These are phyloP conservation scores for Aspergillus thermomutatus DNA, from an alignment of 2,329 filamentous ascomycete genomes.

Conservation along the genomic window DNA sequence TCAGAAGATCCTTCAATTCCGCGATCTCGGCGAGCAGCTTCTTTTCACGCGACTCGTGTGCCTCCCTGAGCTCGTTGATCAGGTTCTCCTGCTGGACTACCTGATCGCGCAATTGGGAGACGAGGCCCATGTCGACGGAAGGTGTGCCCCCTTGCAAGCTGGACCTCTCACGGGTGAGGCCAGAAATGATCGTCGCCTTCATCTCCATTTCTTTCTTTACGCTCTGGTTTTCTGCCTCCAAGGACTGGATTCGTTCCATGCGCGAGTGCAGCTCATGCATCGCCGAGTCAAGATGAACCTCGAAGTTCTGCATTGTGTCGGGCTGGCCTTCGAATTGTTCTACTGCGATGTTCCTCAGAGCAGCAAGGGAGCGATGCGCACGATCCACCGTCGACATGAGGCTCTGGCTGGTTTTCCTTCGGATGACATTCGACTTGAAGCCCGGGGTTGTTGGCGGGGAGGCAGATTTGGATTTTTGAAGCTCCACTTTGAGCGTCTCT, in stretches of 20 bases:
- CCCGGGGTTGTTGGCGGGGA: conserved; percentile 49
- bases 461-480: conserved; percentile 71
- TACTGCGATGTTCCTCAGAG: conserved; percentile 79
- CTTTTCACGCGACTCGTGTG: conserved; percentile 69
- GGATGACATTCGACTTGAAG: conserved; percentile 66
- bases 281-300: conserved; percentile 83
- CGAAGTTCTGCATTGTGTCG: conserved; percentile 87
- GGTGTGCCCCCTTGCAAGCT: conserved; percentile 71
- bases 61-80: conserved; percentile 68
- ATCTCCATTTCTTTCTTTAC: conserved; percentile 95
- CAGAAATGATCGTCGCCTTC: conserved; percentile 94
- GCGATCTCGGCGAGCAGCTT: conserved; percentile 71
- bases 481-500: conserved; percentile 83
- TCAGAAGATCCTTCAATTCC: conserved; percentile 58
- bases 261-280: conserved; percentile 87
- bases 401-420: conserved; percentile 89
- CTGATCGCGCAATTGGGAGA: conserved; percentile 82
- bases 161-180: conserved; percentile 85
- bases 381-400: conserved; percentile 77
- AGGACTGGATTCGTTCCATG: conserved; percentile 82
- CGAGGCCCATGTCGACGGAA: conserved; percentile 86
- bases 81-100: conserved; percentile 82
- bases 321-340: conserved; percentile 81
- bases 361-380: conserved; percentile 85
- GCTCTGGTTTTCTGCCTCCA: conserved; percentile 78